Base-by-base conservation (phyloP, 2,329 filamentous ascomycete species). In the Myriosclerotinia curreyana region DNA sequence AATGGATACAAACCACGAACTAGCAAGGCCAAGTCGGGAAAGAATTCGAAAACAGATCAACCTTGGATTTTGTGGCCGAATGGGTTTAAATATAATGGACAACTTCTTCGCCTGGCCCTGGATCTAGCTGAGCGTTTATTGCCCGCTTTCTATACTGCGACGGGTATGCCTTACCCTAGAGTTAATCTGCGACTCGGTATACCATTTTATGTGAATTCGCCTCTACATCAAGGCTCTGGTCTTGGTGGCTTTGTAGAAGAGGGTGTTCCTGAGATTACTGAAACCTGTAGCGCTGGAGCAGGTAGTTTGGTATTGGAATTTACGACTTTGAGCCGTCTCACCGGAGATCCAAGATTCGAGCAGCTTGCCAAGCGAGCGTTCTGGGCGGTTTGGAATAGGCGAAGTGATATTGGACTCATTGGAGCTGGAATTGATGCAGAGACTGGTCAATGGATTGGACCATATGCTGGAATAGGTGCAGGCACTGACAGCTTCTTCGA, bases 401-500 rank as follows among this genome's bases (percentile, higher is more conserved):
- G 93, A 68, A 97, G 91, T 74, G 84, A 87, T 49, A 91, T 96
- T 71, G 92, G 91, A 5, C 81, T 99, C 31, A 88, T 99, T 67
- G 95, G 94, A 9, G 90, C 92, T 64, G 94, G 93, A 3, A 92
- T 99, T 66, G 94, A 96, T 77, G 91, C 92, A 1, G 94, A 98
- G 74, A 89, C 86, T 36, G 95, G 94, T 0, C 83, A 89, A 69
- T 99, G 95, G 95, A 88, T 95, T 42, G 89, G 89, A 11, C 84
- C 90, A 2, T 93, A 91, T 75, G 88, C 94, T n/a, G 94, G 95
- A 38, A 96, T 99, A 70, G 95, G 95, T 58, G 95, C 95, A 9
- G 95, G 95, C 48, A 92, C 96, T 72, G 95, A 99, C 78, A 97
- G 93, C 77, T 99, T 99, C 78, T 98, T 96, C 73, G 95, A 99